Evolutionary conservation across 2,329 filamentous ascomycete species (phyloP).

Genomic region (Penicillium sp.): DNA sequence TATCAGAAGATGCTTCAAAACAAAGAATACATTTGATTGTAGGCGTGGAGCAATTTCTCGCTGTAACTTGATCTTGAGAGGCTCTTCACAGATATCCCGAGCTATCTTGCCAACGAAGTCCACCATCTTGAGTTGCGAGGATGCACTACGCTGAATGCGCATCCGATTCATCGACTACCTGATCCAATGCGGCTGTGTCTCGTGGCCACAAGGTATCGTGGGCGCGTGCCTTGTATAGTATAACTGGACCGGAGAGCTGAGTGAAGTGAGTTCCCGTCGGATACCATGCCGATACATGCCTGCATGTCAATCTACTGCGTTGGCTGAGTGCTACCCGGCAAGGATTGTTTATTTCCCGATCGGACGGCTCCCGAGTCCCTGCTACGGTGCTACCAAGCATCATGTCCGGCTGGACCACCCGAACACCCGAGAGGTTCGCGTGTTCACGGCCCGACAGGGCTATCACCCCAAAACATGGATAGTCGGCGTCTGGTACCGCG

Average conservation of each 20-base stretch:
- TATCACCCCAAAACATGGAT: slow-evolving; percentile 17
- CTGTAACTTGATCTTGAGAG: too few relatives aligned
- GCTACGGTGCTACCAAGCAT: neutral
- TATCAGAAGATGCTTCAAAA: too few relatives aligned
- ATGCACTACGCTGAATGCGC: neutral
- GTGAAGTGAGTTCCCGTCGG: neutral
- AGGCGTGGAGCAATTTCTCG: too few relatives aligned
- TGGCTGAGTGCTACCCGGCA: neutral
- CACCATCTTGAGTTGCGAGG: too few relatives aligned
- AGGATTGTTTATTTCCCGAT: neutral
- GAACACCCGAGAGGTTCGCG: slow-evolving; percentile 7
- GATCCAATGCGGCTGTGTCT: neutral
- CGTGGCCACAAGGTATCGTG: neutral
- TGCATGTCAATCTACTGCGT: neutral
- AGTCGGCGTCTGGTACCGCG: slow-evolving; percentile 11
- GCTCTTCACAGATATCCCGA: too few relatives aligned
- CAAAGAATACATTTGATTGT: too few relatives aligned
- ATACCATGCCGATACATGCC: neutral
- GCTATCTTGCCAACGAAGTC: too few relatives aligned
- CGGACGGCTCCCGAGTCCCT: neutral
- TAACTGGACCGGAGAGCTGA: neutral
- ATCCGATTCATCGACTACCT: neutral
- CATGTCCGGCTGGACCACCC: slow-evolving; percentile 11
- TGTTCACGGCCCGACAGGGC: slow-evolving; percentile 11
- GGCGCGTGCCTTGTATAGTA: neutral